Evolutionary conservation across 169 alveolate genomes (phyloP), one percentile per base, ranked within the genome.

Genomic region (Plasmodium relictum): DNA sequence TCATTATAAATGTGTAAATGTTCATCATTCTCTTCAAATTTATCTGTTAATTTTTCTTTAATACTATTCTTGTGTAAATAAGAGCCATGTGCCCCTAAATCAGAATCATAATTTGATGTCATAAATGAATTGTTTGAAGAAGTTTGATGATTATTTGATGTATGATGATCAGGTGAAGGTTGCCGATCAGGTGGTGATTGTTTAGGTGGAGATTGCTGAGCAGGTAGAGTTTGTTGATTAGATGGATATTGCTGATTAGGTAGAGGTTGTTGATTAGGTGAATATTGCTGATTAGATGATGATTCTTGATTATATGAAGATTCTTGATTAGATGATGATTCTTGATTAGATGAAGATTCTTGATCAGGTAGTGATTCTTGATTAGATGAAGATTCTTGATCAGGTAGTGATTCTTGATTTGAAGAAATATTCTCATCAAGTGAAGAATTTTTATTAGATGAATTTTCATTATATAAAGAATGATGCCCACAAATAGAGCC

Each of bases 41-140:
- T 66, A 24, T 76, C 89, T 18, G 18, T 76, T 22, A 76, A 76
- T 42, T 58, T 50, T 45, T 63, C 74, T 44, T 58, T 48, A 18
- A 16, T 31, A 52, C 18, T 37, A n/a, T 62, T 37, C 14, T 62
- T 24, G 48, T 41, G 3, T 2, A 6, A 22, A 48, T 48, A 4
- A 10, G 12, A 9, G 5, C 5, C 20, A 10, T 9, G 1, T 48
- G 12, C 39, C 3, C 39, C 39, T 31, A 31, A 31, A 31, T 31
- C 39, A 31, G 39, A 31, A 31, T 31, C 6, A 31, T 31, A 31
- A 2, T 31, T 31, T 31, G 39, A 3, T 3, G 39, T 2, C 39
- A 31, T 31, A 31, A 31, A 31, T 31, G 39, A 2, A 31, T 6
- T 58, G 4, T 18, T 16, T 56, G 39, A 3, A n/a, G 52, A 45